Evolutionary conservation across 352 stramenopile species (phyloP).

Genomic region (Globisporangium barbulae): DNA sequence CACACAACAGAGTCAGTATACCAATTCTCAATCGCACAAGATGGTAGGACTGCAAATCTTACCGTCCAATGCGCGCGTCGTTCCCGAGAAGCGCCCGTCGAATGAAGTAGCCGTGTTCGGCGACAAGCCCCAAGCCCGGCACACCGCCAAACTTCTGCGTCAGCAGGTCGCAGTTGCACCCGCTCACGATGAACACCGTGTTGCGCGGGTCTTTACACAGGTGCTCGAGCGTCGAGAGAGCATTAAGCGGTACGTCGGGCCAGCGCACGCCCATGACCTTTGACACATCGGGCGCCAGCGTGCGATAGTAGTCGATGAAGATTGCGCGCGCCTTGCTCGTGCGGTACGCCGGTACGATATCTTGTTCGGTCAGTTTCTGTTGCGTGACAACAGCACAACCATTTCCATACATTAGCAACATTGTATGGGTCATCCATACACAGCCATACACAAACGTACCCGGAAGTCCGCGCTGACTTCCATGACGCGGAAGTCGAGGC

Average conservation of each 20-base stretch:
- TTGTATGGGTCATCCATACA: neutral
- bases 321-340: constrained; percentile 89
- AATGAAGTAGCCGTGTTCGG: constrained; percentile 98
- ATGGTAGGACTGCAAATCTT: neutral
- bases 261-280: constrained; percentile 74
- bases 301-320: constrained; percentile 98
- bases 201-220: constrained; percentile 95
- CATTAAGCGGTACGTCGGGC: constrained; percentile 71
- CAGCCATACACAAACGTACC: constrained; percentile 42
- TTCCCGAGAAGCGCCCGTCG: constrained; percentile 57
- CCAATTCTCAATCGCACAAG: neutral
- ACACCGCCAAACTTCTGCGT: constrained; percentile 93
- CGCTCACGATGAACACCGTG: constrained; percentile 97
- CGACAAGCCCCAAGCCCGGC: constrained; percentile 94
- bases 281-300: constrained; percentile 90
- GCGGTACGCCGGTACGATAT: constrained; percentile 56
- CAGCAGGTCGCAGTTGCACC: constrained; percentile 95
- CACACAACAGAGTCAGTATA: neutral
- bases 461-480: constrained; percentile 93
- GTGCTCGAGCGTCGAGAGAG: constrained; percentile 84
- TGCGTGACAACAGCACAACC: neutral
- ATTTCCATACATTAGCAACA: neutral
- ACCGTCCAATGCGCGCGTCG: constrained; percentile 59
- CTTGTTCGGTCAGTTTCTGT: constrained; percentile 69
- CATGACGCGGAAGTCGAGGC: constrained; percentile 95